Base-by-base conservation (phyloP, 495 filamentous ascomycete species). In the Hypoxylon crocopeplum region DNA sequence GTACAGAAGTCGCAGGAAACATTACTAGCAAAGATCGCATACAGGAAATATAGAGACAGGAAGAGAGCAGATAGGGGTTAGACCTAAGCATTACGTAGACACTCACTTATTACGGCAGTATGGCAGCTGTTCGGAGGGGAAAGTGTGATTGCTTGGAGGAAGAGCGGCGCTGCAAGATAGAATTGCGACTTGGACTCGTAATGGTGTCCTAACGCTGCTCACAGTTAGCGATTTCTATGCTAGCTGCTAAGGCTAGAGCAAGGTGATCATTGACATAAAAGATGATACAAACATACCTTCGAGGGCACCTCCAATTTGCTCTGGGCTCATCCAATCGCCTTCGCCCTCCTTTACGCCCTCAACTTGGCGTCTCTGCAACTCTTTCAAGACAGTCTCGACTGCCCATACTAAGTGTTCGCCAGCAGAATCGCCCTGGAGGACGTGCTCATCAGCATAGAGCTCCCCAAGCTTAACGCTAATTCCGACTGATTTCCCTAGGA, bases 131-230 rank as follows among this genome's bases (percentile, higher is more conserved):
- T 68, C 2, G 63, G 54, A 8, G 72, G 65, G 66, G 90, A 95
- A 19, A 93, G 67, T 22, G 84, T 75, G 33, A 97, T 75, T 2
- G 92, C 89, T 59, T 93, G 92, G 59, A 98, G 80, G 69, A 90
- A 96, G 29, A 98, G 77, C n/a, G 93, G 93, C 21, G 90, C 81
- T 12, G 94, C 89, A 6, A 97, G 85, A 52, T 90, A 89, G 58
- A 88, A 82, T 54, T 86, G 82, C 44, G 86, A 77, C 62, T 84
- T 84, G 37, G 75, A 74, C 54, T 85, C 82, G 73, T 96, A 97
- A 58, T 84, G 83, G 21, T 83, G 75, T 15, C 82, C 93, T 19
- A 98, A 79, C 3, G 88, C 88, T 86, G 59, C 27, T 34, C 7
- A 5, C 16, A 29, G 34, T 59, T 58, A 64, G 59, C 29, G 37